These are phyloP conservation scores for Phytophthora pistaciae DNA, from an alignment of 352 stramenopile species.

Conservation along the genomic window DNA sequence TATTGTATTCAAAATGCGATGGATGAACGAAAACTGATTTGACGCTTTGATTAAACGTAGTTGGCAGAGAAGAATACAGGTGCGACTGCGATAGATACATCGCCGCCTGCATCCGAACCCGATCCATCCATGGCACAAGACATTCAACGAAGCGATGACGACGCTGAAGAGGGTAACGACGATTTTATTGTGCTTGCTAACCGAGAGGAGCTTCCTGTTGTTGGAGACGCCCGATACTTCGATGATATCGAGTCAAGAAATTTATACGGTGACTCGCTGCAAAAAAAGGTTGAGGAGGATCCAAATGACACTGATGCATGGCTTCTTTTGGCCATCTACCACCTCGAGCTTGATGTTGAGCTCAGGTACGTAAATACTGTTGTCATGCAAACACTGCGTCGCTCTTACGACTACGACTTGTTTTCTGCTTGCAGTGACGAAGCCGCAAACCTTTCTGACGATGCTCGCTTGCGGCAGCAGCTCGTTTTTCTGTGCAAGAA, in stretches of 20 bases:
- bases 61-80: conserved; percentile 7
- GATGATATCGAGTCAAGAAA: conserved; percentile 26
- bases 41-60: conserved; percentile 14
- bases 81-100: neutral
- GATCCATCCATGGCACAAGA: neutral
- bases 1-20: neutral
- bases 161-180: neutral
- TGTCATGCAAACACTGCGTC: neutral
- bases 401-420: neutral
- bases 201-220: conserved; percentile 13
- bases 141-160: neutral
- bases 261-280: conserved; percentile 27
- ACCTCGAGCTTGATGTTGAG: conserved; percentile 54
- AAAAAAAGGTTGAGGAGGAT: conserved; percentile 40
- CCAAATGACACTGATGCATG: conserved; percentile 48
- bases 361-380: conserved; percentile 35
- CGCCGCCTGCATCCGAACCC: conserved; percentile 5
- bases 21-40: neutral
- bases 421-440: conserved; percentile 41
- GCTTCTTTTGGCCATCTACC: conserved; percentile 58
- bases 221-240: conserved; percentile 46
- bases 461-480: conserved; percentile 31
- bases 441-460: conserved; percentile 27
- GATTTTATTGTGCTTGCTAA: conserved; percentile 36
- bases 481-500: conserved; percentile 37